Evolutionary conservation across 352 stramenopile species (phyloP).

Genomic region (Phytopythium delawarense): DNA sequence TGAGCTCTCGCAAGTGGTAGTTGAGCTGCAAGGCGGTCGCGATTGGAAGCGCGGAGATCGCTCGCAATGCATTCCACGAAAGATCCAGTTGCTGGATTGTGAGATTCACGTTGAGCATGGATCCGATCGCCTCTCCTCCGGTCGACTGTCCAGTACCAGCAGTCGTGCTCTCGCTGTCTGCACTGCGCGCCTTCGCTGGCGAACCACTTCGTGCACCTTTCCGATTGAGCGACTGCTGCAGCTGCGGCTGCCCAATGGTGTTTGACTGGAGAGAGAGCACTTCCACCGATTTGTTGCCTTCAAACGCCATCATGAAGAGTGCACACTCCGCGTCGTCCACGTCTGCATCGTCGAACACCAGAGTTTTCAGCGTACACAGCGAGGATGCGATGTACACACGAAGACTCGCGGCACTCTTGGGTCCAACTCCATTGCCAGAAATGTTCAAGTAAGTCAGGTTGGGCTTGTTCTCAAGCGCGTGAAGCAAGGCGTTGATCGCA

Average conservation of each 20-base stretch:
- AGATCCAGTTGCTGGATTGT: conserved; percentile 69
- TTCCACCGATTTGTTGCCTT: conserved; percentile 71
- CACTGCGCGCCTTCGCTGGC: not conserved
- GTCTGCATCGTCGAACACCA: conserved; percentile 50
- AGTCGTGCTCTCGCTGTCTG: not conserved
- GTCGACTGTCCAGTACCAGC: conserved; percentile 17
- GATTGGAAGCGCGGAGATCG: conserved; percentile 34
- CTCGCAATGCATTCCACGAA: conserved; percentile 82
- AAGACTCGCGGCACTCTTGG: conserved; percentile 35
- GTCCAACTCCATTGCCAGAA: conserved; percentile 53
- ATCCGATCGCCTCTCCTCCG: conserved; percentile 68
- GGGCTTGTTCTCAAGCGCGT: conserved; percentile 64
- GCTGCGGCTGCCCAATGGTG: conserved; percentile 46
- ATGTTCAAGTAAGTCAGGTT: conserved; percentile 58
- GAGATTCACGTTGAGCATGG: conserved; percentile 80
- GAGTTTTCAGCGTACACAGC: conserved; percentile 48
- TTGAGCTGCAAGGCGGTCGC: conserved; percentile 51
- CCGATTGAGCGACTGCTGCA: not conserved
- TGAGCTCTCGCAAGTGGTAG: conserved; percentile 56
- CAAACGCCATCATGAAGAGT: conserved; percentile 63
- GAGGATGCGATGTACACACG: conserved; percentile 60
- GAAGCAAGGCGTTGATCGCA: conserved; percentile 44
- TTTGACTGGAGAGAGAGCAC: conserved; percentile 65
- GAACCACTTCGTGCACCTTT: not conserved
- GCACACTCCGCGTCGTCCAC: conserved; percentile 66